Base-by-base conservation (phyloP, 1,284 basidiomycete genomes). In the Microbotryum violaceum region DNA sequence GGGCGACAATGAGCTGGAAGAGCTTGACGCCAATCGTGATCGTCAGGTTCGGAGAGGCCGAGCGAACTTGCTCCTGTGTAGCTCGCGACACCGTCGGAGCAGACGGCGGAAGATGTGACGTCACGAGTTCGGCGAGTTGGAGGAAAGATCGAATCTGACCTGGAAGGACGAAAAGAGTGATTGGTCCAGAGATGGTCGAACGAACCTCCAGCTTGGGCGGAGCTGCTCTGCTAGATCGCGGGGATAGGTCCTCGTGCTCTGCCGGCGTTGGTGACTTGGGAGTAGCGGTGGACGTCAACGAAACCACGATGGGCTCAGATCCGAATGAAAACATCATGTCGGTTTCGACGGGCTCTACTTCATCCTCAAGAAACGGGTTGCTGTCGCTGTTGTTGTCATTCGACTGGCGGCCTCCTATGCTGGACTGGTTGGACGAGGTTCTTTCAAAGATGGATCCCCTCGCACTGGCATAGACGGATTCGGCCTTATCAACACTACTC, bases 381-480 rank as follows among this genome's bases (percentile, higher is more conserved):
- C 37, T 42, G 37, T 42, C 16, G 37, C 37, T 42, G 12, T 42
- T 14, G 37, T 42, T 18, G 12, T 42, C 37, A 12, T 6, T 33
- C 18, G 10, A 25, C 27, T 10, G 21, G 20, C 8, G 9, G 25
- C 16, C 27, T 49, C 27, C 21, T 14, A 49, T n/a, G 20, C 21
- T 27, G 4, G 48, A 49, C 21, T 49, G 12, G 51, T 53, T 14
- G 31, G 27, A 53, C n/a, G 51, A n/a, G 6, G 4, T 31, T 53
- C 9, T 53, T 5, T 53, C 23, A 21, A 44, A 57, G 33, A 6
- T 53, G 44, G 2, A 59, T 60, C 60, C 67, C 60, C 8, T 62
- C 6, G 71, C 72, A 54, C 71, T 72, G 31, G 70, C 65, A 54
- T 75, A 76, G 10, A 75, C 54, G 47, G 58, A 47, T 70, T 74